phyloP scores from a whole-genome alignment of 73 alveolate species.

The Paramecium sexaurelia region DNA sequence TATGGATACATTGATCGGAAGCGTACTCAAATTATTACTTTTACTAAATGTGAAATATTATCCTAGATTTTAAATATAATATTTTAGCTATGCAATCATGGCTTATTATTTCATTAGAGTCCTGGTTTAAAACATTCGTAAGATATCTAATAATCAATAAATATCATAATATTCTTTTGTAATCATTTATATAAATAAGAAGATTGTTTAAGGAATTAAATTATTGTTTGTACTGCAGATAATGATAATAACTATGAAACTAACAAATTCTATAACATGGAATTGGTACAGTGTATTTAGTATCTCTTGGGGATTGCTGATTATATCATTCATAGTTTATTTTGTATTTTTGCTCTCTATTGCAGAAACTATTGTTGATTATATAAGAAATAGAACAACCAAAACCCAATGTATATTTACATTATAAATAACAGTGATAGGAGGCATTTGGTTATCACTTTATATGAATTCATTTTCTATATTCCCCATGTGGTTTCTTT shows the following conservation, averaged over 20 bases:
- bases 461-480: neutral
- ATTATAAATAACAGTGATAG: neutral
- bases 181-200: neutral
- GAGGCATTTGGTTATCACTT: conserved; percentile 10
- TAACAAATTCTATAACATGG: neutral
- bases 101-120: conserved; percentile 41
- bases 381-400: neutral
- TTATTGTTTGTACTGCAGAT: neutral
- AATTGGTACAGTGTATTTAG: conserved; percentile 57
- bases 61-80: neutral
- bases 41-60: neutral
- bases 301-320: conserved; percentile 35
- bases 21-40: neutral
- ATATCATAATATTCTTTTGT: neutral
- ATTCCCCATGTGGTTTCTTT: neutral
- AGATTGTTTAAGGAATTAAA: conserved; percentile 45
- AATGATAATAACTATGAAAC: conserved; percentile 6
- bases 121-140: neutral
- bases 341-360: neutral
- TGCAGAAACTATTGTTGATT: conserved; percentile 25
- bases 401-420: neutral
- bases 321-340: neutral
- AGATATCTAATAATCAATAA: neutral
- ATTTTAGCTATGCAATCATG: neutral
- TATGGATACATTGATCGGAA: conserved; percentile 31